Conservation (phyloP, 2,329 filamentous ascomycete species). For the Colletotrichum noveboracense region DNA sequence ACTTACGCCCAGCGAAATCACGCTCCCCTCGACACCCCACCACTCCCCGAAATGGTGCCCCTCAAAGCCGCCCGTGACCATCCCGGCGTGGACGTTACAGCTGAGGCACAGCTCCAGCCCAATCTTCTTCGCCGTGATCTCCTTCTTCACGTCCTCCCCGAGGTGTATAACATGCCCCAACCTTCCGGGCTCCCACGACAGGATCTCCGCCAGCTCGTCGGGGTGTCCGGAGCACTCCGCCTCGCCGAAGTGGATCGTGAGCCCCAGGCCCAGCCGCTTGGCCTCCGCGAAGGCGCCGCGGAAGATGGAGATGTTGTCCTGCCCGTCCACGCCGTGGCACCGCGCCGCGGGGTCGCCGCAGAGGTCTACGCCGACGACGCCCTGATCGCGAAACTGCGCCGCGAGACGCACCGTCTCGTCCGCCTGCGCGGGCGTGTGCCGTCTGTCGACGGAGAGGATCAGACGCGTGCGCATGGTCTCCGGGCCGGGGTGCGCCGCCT, state of each 20-base stretch:
- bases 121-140: constrained; percentile 57
- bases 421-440: constrained; percentile 64
- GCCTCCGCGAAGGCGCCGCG: constrained; percentile 63
- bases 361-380: constrained; percentile 77
- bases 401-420: constrained; percentile 69
- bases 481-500: constrained; percentile 34
- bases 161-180: constrained; percentile 84
- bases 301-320: constrained; percentile 66
- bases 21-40: constrained; percentile 61
- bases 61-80: constrained; percentile 69
- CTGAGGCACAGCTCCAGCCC: constrained; percentile 80
- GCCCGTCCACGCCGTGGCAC: constrained; percentile 56
- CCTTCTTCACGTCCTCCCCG: constrained; percentile 59
- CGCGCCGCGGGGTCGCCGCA: constrained; percentile 71
- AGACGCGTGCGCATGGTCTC: constrained; percentile 63
- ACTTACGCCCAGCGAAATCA: constrained; percentile 73
- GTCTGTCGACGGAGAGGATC: constrained; percentile 78
- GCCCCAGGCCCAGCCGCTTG: constrained; percentile 56
- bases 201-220: constrained; percentile 66
- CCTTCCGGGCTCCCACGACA: constrained; percentile 70
- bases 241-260: constrained; percentile 84
- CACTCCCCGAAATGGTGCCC: constrained; percentile 83
- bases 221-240: constrained; percentile 59
- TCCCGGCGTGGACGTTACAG: constrained; percentile 79
- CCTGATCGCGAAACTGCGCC: constrained; percentile 51